A percentile compares a stretch with the other conserved stretches of the same genome.
phyloP scores from a whole-genome alignment of 805 yeast species.

The Metschnikowia santaceciliae region DNA sequence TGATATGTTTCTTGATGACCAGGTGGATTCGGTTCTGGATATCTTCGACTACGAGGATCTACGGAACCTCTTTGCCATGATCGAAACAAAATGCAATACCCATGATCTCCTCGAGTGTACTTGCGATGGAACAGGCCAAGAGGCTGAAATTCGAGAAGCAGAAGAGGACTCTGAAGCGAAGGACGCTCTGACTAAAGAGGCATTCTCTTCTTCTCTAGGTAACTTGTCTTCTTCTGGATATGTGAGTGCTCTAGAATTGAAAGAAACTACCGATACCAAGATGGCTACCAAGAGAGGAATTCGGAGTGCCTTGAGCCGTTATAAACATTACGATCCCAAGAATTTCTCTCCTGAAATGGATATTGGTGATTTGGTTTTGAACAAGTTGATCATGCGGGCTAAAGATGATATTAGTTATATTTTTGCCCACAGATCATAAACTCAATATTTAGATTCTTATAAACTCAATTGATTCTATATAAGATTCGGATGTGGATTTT shows the following conservation, averaged over 20 bases:
- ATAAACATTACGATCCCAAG: conserved; percentile 57
- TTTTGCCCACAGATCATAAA: conserved; percentile 8
- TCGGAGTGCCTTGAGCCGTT: conserved; percentile 57
- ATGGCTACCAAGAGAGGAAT: conserved; percentile 40
- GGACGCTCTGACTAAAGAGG: not conserved
- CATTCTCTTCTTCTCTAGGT: not conserved
- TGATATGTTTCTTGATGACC: conserved; percentile 54
- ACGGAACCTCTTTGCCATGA: conserved; percentile 67
- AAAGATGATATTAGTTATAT: conserved; percentile 12
- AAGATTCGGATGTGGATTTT: too few relatives aligned
- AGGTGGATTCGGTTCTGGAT: conserved; percentile 47
- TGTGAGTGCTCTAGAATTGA: conserved; percentile 54
- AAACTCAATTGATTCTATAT: too few relatives aligned
- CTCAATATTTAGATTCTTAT: too few relatives aligned
- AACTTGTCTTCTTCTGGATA: conserved; percentile 28
- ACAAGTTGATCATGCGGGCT: conserved; percentile 9
- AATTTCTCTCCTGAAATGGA: conserved; percentile 1
- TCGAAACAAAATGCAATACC: conserved; percentile 56
- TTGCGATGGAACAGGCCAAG: conserved; percentile 46
- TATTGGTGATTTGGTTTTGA: conserved; percentile 14
- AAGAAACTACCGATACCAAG: conserved; percentile 23
- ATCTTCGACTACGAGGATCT: conserved; percentile 68
- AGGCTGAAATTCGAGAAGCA: conserved; percentile 19
- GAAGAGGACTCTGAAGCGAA: not conserved
- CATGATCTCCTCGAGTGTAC: conserved; percentile 70